phyloP scores from a whole-genome alignment of 2,329 filamentous ascomycete species.

The Verticillium longisporum region DNA sequence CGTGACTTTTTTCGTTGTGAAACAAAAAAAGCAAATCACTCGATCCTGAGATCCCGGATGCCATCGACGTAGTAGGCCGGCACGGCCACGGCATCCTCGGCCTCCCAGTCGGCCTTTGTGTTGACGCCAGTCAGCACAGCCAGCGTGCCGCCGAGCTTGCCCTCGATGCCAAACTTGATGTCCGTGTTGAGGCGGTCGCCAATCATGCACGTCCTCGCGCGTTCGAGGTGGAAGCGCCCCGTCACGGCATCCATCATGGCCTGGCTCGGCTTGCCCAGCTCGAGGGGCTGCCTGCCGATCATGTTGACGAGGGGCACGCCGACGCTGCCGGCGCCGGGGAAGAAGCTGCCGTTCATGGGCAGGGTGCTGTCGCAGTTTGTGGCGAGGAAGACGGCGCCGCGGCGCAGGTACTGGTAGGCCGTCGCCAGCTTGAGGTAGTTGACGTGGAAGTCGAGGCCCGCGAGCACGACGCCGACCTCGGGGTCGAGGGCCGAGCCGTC shows the following conservation, averaged over 20 bases:
- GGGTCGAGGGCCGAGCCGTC: slow-evolving; percentile 72
- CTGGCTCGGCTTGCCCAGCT: slow-evolving; percentile 90
- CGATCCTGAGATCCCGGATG: slow-evolving; percentile 61
- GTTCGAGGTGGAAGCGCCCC: slow-evolving; percentile 86
- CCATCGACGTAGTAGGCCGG: slow-evolving; percentile 81
- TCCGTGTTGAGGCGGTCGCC: slow-evolving; percentile 92
- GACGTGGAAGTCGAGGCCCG: slow-evolving; percentile 87
- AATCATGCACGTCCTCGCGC: slow-evolving; percentile 85
- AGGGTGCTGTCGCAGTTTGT: slow-evolving; percentile 92
- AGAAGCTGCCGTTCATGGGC: slow-evolving; percentile 73
- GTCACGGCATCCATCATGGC: slow-evolving; percentile 99
- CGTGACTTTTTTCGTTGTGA: neutral
- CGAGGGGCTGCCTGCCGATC: slow-evolving; percentile 60
- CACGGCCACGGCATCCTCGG: slow-evolving; percentile 58
- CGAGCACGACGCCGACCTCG: slow-evolving; percentile 82
- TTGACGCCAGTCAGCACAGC: slow-evolving; percentile 87
- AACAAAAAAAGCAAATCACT: neutral
- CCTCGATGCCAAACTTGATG: slow-evolving; percentile 90
- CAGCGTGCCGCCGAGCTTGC: slow-evolving; percentile 82
- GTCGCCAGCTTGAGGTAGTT: slow-evolving; percentile 89
- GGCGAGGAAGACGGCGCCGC: slow-evolving; percentile 79
- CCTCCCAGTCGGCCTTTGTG: slow-evolving; percentile 77
- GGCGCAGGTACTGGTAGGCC: slow-evolving; percentile 78
- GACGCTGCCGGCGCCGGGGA: slow-evolving; percentile 84
- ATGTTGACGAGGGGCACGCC: slow-evolving; percentile 72